These are phyloP conservation scores for Lactuca saligna DNA, from an alignment of 129 eudicot genomes.

Conservation along the genomic window DNA sequence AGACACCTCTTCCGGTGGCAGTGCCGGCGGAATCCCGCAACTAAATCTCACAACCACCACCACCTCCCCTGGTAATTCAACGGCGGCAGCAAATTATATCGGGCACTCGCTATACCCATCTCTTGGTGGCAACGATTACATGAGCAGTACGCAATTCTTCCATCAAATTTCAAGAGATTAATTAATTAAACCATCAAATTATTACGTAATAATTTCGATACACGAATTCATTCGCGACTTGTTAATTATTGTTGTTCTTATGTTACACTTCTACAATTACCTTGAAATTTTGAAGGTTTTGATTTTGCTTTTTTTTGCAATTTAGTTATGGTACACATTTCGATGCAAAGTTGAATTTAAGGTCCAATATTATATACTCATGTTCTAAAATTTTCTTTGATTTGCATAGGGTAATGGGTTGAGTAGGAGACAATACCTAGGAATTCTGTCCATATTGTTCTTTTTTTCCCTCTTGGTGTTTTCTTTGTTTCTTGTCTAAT, in stretches of 20 bases:
- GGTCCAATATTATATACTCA: conserved; percentile 24
- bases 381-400: conserved; percentile 15
- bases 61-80: conserved; percentile 32
- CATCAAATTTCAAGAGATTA: conserved; percentile 64
- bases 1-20: conserved; percentile 73
- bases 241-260: conserved; percentile 23
- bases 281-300: conserved; percentile 20
- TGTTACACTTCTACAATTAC: conserved; percentile 24
- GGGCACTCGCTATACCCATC: conserved; percentile 57
- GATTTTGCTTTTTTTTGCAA: neutral
- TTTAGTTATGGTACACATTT: conserved; percentile 26
- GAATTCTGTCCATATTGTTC: conserved; percentile 42
- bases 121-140: conserved; percentile 54
- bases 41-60: conserved; percentile 54
- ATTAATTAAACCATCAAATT: neutral
- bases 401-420: conserved; percentile 36
- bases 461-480: conserved; percentile 11
- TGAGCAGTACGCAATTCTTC: conserved; percentile 92
- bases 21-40: conserved; percentile 50
- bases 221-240: conserved; percentile 22
- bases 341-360: conserved; percentile 35
- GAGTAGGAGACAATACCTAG: conserved; percentile 35
- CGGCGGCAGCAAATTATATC: conserved; percentile 39
- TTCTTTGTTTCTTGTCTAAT: conserved; percentile 26
- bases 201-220: conserved; percentile 14